Evolutionary conservation across 306 rosid species (phyloP), one percentile per base, ranked within the genome.

Genomic region (Prunus fruticosa): DNA sequence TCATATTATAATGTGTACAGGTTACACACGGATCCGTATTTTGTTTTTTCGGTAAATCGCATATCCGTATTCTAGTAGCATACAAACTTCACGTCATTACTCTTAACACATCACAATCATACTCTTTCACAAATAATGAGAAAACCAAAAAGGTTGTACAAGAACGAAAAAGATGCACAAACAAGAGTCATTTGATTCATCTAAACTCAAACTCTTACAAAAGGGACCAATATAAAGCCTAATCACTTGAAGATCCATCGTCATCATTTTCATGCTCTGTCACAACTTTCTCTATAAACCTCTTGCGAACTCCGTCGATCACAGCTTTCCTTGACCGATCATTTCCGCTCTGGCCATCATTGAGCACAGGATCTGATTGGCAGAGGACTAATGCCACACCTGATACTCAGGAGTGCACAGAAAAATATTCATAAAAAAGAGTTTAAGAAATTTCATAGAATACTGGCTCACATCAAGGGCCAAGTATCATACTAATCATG

Each of bases 361-460:
- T 87, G 15, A 95, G 97, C 2, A 92, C 97, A 49, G 97, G 97
- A 80, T 90, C 93, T 50, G 97, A 89, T 73, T 92, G 92, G 82
- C 99, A 95, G 65, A 95, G 89, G 41, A 95, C 88, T 81, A 95
- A 82, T 69, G 99, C 97, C 81, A 92, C 97, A 76, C 97, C 97
- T 92, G 77, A 58, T 28, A 77, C 61, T 64, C 80, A 86, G 3
- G 28, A 38, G 9, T 6, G 0, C 43, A 38, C 43, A 38, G 43
- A 38, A 38, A 75, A 72, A 63, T 71, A 2, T 11, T 27, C 41
- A 45, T 25, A 1, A 4, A 22, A 14, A 19, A 63, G 38, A 19
- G 45, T 13, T 20, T 6, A 34, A 34, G 9, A 38, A 38, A 38
- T 38, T 38, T 38, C 43, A 38, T 38, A 38, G 43, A 7, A 38